Evolutionary conservation across 257 asterid species (phyloP), one percentile per base, ranked within the genome.

Genomic region (Scutellaria barbata): DNA sequence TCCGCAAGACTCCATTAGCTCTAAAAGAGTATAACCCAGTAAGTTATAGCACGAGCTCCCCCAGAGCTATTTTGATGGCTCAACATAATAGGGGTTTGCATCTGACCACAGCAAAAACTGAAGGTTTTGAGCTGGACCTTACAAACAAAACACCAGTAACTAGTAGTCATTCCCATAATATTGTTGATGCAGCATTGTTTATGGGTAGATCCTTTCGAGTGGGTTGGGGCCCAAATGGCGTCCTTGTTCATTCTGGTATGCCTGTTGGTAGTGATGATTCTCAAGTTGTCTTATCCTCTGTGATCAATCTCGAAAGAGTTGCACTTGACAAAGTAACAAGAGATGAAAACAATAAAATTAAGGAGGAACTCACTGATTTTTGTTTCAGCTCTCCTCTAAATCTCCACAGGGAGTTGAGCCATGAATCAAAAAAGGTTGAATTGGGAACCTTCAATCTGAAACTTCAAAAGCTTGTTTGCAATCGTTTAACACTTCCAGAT

Each of bases 191-290:
- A n/a, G 97, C 92, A 66, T 81, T 95, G 75, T 95, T 95, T 84
- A 88, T 92, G 98, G 96, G 99, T 57, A 88, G 98, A 84, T 92
- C 98, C 6, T 95, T 95, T 81, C 93, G 99, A 40, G 96, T 88
- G 53, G 98, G 99, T 66, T 95, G 99, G 99, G 99, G 99, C 59
- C 99, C 97, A 18, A 89, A 89, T 74, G 98, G 99, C 7, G 82
- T 87, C 61, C 95, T 95, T 77, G 88, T 92, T 76, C 98, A 94
- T 83, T 88, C 98, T 78, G 99, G 98, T 43, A 85, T 68, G 82
- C 94, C 95, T 74, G 88, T 90, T 84, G 90, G 95, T 56, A 80
- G 90, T 80, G 78, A 72, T 53, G 79, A 67, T 54, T 30, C 81
- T 61, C 77, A 48, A 12, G 48, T 72, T 78, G 82, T 81, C 40